Evolutionary conservation across 495 filamentous ascomycete genomes (phyloP).

Genomic region (Aspergillus ellipticus): DNA sequence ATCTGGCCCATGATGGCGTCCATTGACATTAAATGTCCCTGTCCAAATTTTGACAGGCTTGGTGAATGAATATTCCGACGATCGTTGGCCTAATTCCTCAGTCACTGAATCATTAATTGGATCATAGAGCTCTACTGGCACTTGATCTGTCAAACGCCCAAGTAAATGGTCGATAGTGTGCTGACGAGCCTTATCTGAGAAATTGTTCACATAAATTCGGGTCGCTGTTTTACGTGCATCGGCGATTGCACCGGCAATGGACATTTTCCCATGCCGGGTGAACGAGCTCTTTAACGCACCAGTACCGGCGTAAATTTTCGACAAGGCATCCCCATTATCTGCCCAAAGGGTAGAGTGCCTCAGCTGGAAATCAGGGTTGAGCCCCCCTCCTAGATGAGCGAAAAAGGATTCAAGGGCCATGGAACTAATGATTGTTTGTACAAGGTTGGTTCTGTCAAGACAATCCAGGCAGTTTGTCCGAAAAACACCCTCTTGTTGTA

Average conservation of each 20-base stretch:
- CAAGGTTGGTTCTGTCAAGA: slow-evolving; percentile 90
- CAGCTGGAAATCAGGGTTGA: slow-evolving; percentile 79
- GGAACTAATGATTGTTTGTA: slow-evolving; percentile 90
- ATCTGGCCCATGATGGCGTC: slow-evolving; percentile 67
- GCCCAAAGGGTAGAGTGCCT: slow-evolving; percentile 92
- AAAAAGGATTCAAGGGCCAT: slow-evolving; percentile 86
- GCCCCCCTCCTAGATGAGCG: slow-evolving; percentile 58
- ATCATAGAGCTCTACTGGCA: slow-evolving; percentile 81
- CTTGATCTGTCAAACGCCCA: slow-evolving; percentile 77
- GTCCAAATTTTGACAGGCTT: slow-evolving; percentile 63
- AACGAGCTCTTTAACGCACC: slow-evolving; percentile 94
- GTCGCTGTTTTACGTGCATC: slow-evolving; percentile 94
- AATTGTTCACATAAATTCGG: slow-evolving; percentile 94
- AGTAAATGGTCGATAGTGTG: slow-evolving; percentile 91
- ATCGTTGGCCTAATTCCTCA: slow-evolving; percentile 63
- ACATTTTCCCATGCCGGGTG: slow-evolving; percentile 96
- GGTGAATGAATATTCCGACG: slow-evolving; percentile 50
- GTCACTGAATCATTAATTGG: slow-evolving; percentile 88
- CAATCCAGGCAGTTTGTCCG: slow-evolving; percentile 96
- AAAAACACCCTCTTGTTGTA: slow-evolving; percentile 93
- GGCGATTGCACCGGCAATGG: slow-evolving; percentile 86
- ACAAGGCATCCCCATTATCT: slow-evolving; percentile 95
- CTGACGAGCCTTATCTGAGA: slow-evolving; percentile 87
- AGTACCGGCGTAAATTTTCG: slow-evolving; percentile 94
- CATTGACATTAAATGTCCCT: slow-evolving; percentile 95